Evolutionary conservation across 176 grass and related monocot species (phyloP).

Genomic region (Eleusine indica): DNA sequence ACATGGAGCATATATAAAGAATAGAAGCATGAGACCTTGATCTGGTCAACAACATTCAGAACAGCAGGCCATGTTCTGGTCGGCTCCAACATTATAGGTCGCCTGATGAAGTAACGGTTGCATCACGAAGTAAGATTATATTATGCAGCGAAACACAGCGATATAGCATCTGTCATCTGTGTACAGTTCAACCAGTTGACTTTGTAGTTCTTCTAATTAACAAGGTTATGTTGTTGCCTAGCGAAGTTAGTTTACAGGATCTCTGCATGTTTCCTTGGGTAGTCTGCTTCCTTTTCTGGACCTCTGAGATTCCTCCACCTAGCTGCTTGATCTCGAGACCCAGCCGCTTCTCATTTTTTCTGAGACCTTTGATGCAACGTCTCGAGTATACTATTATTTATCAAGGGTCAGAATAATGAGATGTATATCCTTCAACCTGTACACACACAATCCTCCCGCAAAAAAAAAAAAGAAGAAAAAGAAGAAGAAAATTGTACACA

Average conservation of each 20-base stretch:
- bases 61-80: slow-evolving; percentile 6
- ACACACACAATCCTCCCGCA: background rate
- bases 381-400: background rate
- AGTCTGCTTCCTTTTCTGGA: background rate
- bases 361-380: background rate
- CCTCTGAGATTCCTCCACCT: slow-evolving; percentile 31
- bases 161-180: slow-evolving; percentile 1
- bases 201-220: slow-evolving; percentile 7
- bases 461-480: too few species aligned
- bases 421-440: background rate
- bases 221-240: background rate
- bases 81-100: background rate
- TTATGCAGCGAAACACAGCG: background rate
- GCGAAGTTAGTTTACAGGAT: slow-evolving; percentile 5
- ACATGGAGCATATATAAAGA: too few species aligned
- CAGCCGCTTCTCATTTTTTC: background rate
- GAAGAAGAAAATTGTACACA: background rate
- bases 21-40: too few species aligned
- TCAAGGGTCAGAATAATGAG: background rate
- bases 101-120: slow-evolving; percentile 23
- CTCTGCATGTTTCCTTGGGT: background rate
- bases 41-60: slow-evolving; percentile 1
- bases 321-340: background rate
- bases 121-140: slow-evolving; percentile 10
- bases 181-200: slow-evolving; percentile 6